Conservation (phyloP, 2,329 filamentous ascomycete species). For the Fusarium buxicola region DNA sequence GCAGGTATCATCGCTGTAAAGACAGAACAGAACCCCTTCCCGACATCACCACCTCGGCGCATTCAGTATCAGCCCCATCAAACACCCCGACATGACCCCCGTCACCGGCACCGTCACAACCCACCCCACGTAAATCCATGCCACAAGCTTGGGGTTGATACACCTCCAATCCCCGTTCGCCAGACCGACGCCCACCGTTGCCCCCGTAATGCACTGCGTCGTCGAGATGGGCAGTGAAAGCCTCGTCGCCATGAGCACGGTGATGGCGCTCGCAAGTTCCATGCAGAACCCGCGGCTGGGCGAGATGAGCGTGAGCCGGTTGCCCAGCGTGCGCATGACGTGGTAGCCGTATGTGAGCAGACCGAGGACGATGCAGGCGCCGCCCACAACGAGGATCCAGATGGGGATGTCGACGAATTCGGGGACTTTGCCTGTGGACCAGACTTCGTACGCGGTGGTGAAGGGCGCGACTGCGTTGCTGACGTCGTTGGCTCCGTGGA, state of each 20-base stretch:
- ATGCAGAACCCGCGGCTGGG: slow-evolving; percentile 69
- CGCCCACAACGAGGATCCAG: slow-evolving; percentile 69
- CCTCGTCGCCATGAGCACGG: slow-evolving; percentile 69
- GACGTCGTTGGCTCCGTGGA: slow-evolving; percentile 77
- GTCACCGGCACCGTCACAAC: slow-evolving; percentile 63
- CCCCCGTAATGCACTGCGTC: slow-evolving; percentile 72
- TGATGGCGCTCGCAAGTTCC: slow-evolving; percentile 71
- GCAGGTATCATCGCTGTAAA: slow-evolving; percentile 13
- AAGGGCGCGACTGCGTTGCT: slow-evolving; percentile 72
- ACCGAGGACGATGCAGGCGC: slow-evolving; percentile 64
- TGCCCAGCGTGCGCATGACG: slow-evolving; percentile 73
- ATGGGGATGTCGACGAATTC: slow-evolving; percentile 62
- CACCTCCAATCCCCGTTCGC: slow-evolving; percentile 68
- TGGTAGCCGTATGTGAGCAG: slow-evolving; percentile 72
- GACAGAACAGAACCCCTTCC: not conserved
- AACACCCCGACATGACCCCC: slow-evolving; percentile 60
- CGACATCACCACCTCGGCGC: slow-evolving; percentile 55
- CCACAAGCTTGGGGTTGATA: slow-evolving; percentile 70
- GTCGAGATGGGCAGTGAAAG: slow-evolving; percentile 70
- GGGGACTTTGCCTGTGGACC: slow-evolving; percentile 60
- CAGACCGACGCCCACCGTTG: slow-evolving; percentile 72
- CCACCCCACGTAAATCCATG: slow-evolving; percentile 68
- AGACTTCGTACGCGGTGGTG: slow-evolving; percentile 71
- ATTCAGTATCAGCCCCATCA: slow-evolving; percentile 67
- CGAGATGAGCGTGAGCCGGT: slow-evolving; percentile 70